Base-by-base conservation (phyloP, 2,329 filamentous ascomycete species). In the Dactylellina cionopaga region DNA sequence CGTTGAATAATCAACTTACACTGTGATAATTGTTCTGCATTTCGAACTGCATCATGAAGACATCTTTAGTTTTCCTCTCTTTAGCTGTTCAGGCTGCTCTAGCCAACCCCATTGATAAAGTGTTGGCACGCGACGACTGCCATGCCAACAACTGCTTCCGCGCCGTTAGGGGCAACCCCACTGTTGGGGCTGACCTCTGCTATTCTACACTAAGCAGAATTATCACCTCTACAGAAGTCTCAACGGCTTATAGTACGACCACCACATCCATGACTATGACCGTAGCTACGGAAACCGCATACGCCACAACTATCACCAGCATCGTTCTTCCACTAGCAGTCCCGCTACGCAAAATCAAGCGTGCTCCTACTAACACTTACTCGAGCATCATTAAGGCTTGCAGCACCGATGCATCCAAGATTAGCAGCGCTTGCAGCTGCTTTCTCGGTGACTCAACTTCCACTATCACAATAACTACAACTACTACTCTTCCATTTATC, bases 21-120 rank as follows among this genome's bases (percentile, higher is more conserved):
- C n/a, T n/a, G n/a, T n/a, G n/a, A n/a, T n/a, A n/a, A n/a, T n/a
- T n/a, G n/a, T n/a, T n/a, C n/a, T n/a, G n/a, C n/a, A n/a, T n/a
- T n/a, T n/a, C n/a, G n/a, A n/a, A n/a, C n/a, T n/a, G n/a, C 41
- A 49, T 27, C 43, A 60, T 60, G 56, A 60, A 60, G 56, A 4
- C 17, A 31, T 33, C 39, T 33, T n/a, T 25, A 44, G 43, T 43
- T 37, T 27, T 49, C 2, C 41, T 60, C 15, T 27, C 43, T 60
- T 31, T 60, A 6, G 29, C 17, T 9, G 13, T 49, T 9, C 43
- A 41, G 17, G 56, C 56, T 31, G 54, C 44, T 13, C 41, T 47
- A n/a, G 56, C 56, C 29, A 60, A 9, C 29, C 56, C 56, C 15
- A 10, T 25, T 15, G 52, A 56, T 25, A 24, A 13, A 29, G 1